Base-by-base conservation (phyloP, 306 rosid genomes). In the Prinsepia uniflora region DNA sequence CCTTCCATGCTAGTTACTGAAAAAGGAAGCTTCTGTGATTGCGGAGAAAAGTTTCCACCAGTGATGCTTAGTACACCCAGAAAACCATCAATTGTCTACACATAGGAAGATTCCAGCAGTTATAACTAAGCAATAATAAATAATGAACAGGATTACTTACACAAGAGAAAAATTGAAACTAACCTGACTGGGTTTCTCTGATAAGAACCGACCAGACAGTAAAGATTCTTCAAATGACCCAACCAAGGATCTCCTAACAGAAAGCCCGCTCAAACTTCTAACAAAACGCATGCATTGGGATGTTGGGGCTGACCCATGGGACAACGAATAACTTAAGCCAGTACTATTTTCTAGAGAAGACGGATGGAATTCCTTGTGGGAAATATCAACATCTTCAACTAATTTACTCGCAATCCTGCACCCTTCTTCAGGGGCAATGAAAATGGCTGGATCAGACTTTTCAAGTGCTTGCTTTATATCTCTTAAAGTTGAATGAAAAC, bases 151-250 rank as follows among this genome's bases (percentile, higher is more conserved):
- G 41, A 75, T 54, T 57, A 76, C 15, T 43, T 24, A 8, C 39
- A 57, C 44, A 67, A 78, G 65, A 58, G 63, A 56, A 78, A 41
- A 42, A 42, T 45, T 30, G 63, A 49, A 40, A 72, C 87, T 78
- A 80, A 94, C 99, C 99, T 95, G 89, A 50, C 85, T 76, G 15
- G 24, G 69, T 67, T 83, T 89, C 55, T 91, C 92, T n/a, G 87
- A 85, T 62, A 82, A 79, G 78, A 95, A 87, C 65, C 96, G 89
- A 48, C 99, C 99, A 64, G 99, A 95, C 71, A 95, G 81, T 71
- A 95, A 89, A 76, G 99, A 95, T 81, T 95, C 99, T 84, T 91
- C 99, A 70, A 95, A 95, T 6, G 99, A 95, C 76, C 99, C 99
- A 80, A 95, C 96, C 74, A 95, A 86, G 14, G 99, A 95, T 83